These are phyloP conservation scores for Hamigera avellanea DNA, from an alignment of 495 filamentous ascomycete species.

Conservation along the genomic window DNA sequence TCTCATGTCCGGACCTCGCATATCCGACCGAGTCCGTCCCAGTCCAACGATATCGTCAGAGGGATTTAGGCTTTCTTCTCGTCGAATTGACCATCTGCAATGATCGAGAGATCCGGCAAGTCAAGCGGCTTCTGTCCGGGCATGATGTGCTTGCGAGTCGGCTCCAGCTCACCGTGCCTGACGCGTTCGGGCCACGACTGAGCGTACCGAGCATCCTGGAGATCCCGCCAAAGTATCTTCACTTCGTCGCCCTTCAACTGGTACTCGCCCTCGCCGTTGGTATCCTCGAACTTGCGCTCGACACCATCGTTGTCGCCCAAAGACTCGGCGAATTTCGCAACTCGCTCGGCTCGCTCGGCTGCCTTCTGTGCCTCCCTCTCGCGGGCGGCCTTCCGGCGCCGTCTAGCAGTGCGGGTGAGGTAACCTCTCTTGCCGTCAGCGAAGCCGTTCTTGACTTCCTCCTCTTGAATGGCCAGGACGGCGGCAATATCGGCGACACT, in stretches of 20 bases:
- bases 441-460: constrained; percentile 22
- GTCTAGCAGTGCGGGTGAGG: constrained; percentile 19
- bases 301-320: constrained; percentile 2
- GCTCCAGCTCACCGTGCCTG: constrained; percentile 42
- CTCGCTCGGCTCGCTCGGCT: constrained; percentile 18
- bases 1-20: no score
- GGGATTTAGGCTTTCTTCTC: constrained; percentile 10
- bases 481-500: constrained; percentile 76
- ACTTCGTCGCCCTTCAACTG: constrained; percentile 24
- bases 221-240: constrained; percentile 59
- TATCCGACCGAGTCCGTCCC: no score
- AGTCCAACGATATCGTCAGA: no score
- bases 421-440: constrained; percentile 19
- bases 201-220: constrained; percentile 54
- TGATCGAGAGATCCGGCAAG: constrained; percentile 26
- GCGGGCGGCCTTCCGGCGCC: constrained; percentile 20
- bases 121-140: constrained; percentile 15
- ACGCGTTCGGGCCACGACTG: constrained; percentile 58
- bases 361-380: constrained; percentile 27
- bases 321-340: constrained; percentile 14
- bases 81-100: constrained; percentile 35
- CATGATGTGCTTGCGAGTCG: constrained; percentile 25
- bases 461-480: constrained; percentile 50
- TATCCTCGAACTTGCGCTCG: constrained; percentile 20
- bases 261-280: constrained; percentile 15